Percentiles rank a stretch among this genome's conserved stretches.
Conservation (phyloP, 164 flowering plant species). For the Platanus orientalis region DNA sequence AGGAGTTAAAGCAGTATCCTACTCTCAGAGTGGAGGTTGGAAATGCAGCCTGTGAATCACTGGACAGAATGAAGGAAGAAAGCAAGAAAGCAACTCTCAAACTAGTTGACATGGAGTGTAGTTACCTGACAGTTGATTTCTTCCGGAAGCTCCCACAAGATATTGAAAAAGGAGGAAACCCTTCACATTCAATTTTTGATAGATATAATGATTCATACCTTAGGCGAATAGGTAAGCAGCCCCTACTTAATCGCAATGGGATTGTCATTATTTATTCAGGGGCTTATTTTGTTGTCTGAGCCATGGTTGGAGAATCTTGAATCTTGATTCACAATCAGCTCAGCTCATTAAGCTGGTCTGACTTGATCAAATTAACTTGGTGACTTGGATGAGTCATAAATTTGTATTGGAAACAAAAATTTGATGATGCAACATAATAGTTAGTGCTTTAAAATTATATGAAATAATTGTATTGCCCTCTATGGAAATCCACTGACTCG, state of each 20-base stretch:
- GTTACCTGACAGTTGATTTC: slow-evolving; percentile 90
- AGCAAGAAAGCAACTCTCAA: slow-evolving; percentile 81
- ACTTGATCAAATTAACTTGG: not conserved
- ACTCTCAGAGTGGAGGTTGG: slow-evolving; percentile 53
- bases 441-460: too few relatives aligned
- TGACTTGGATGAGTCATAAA: not conserved
- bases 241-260: not conserved
- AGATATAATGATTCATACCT: slow-evolving; percentile 89
- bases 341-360: not conserved
- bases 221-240: slow-evolving; percentile 63
- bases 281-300: not conserved
- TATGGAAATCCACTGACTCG: too few relatives aligned
- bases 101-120: slow-evolving; percentile 88
- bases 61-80: slow-evolving; percentile 82
- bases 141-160: slow-evolving; percentile 98
- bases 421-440: too few relatives aligned
- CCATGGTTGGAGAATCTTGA: not conserved
- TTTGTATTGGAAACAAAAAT: too few relatives aligned
- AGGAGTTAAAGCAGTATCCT: slow-evolving; percentile 86
- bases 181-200: slow-evolving; percentile 86
- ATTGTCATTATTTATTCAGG: not conserved
- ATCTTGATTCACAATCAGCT: not conserved
- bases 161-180: slow-evolving; percentile 93
- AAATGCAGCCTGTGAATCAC: slow-evolving; percentile 71
- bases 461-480: too few relatives aligned